Percentiles rank a stretch among this genome's conserved stretches.
These are phyloP conservation scores for Neostapfia colusana DNA, from an alignment of 176 grass and related monocot genomes.

Conservation along the genomic window DNA sequence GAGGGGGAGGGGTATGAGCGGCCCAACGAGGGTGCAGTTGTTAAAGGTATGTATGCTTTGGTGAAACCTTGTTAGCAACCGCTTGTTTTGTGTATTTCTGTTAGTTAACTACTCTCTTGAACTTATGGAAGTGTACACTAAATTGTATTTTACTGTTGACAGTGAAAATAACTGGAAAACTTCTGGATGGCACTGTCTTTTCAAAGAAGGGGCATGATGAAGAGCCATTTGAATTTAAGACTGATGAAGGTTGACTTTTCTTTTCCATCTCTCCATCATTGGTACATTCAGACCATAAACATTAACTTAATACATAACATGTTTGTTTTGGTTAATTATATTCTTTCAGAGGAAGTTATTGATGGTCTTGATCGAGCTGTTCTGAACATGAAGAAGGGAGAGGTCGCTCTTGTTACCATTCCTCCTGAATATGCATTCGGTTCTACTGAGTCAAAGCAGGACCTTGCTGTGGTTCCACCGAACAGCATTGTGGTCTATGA, in stretches of 20 bases:
- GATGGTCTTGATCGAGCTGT: slow-evolving; percentile 85
- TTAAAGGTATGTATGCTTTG: slow-evolving; percentile 61
- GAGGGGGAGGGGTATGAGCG: slow-evolving; percentile 86
- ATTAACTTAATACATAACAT: not conserved
- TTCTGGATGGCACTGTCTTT: slow-evolving; percentile 81
- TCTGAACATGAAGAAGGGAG: slow-evolving; percentile 94
- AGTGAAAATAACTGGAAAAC: slow-evolving; percentile 90
- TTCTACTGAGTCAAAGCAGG: slow-evolving; percentile 74
- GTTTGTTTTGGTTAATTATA: not conserved
- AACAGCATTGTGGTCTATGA: slow-evolving; percentile 82
- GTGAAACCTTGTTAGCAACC: not conserved
- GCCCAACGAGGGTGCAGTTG: slow-evolving; percentile 83
- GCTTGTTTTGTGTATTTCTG: not conserved
- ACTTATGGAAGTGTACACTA: not conserved
- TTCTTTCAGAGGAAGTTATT: slow-evolving; percentile 69
- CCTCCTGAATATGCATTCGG: slow-evolving; percentile 82
- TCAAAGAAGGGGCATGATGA: slow-evolving; percentile 81
- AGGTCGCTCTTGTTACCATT: slow-evolving; percentile 87
- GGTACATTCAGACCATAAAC: not conserved
- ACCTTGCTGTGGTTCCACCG: slow-evolving; percentile 73
- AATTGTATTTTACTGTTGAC: slow-evolving; percentile 33
- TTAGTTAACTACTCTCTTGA: not conserved
- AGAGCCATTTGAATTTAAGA: slow-evolving; percentile 80
- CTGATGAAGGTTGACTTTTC: slow-evolving; percentile 70
- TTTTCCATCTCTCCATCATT: not conserved